Conservation (phyloP, 768 basidiomycete species). For the Gloeostereum incarnatum region DNA sequence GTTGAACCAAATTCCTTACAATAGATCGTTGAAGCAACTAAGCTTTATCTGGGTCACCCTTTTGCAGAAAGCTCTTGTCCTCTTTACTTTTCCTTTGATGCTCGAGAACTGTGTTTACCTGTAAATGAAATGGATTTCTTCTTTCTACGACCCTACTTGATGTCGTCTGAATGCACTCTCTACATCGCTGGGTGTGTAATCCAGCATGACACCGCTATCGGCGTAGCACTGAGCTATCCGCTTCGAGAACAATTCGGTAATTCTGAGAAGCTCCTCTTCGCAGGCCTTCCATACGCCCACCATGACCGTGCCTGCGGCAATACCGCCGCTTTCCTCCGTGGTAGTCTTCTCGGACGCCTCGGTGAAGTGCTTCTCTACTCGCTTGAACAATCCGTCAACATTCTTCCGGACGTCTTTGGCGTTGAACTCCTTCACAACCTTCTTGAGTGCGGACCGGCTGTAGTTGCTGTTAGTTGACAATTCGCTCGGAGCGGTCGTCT, state of each 20-base stretch:
- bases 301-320: slow-evolving; percentile 56
- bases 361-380: slow-evolving; percentile 94
- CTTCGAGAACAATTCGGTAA: slow-evolving; percentile 60
- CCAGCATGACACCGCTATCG: slow-evolving; percentile 61
- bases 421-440: slow-evolving; percentile 76
- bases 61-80: too few relatives aligned
- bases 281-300: slow-evolving; percentile 87
- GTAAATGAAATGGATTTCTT: neutral
- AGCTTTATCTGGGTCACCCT: neutral
- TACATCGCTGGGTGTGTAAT: slow-evolving; percentile 68
- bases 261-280: slow-evolving; percentile 70
- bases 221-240: slow-evolving; percentile 74
- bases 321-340: slow-evolving; percentile 44
- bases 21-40: too few relatives aligned
- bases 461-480: slow-evolving; percentile 69
- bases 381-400: slow-evolving; percentile 77
- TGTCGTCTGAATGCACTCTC: slow-evolving; percentile 73
- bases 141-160: slow-evolving; percentile 14
- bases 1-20: too few relatives aligned
- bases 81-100: too few relatives aligned
- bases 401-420: slow-evolving; percentile 87
- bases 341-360: slow-evolving; percentile 65
- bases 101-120: too few relatives aligned
- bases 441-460: slow-evolving; percentile 71
- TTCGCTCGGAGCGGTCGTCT: slow-evolving; percentile 70